phyloP scores from a whole-genome alignment of 176 grass and related monocot genomes.

The Melocanna baccifera region DNA sequence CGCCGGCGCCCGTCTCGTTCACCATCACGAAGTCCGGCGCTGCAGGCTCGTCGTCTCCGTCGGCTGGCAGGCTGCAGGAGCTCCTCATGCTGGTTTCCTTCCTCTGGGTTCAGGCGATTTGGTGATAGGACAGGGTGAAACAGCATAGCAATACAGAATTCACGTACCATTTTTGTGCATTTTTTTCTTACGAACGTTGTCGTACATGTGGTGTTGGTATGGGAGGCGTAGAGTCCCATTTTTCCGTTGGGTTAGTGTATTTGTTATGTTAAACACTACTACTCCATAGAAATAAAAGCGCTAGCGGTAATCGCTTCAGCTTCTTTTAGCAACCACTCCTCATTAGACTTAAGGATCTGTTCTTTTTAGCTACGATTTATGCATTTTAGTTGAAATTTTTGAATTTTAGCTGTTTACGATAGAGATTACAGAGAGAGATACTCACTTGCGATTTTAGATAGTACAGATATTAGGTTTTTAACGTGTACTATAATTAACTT shows the following conservation, averaged over 20 bases:
- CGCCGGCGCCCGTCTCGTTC: conserved; percentile 39
- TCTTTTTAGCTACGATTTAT: too few species aligned
- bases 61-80: not conserved
- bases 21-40: conserved; percentile 17
- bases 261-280: not conserved
- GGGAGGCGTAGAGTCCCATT: not conserved
- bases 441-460: too few species aligned
- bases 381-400: too few species aligned
- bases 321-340: too few species aligned
- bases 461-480: too few species aligned
- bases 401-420: too few species aligned
- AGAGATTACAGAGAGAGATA: too few species aligned
- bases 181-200: not conserved
- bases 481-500: too few species aligned
- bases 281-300: not conserved
- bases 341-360: too few species aligned
- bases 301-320: not conserved
- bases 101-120: not conserved
- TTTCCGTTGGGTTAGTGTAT: not conserved
- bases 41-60: not conserved
- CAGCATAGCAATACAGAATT: not conserved
- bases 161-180: not conserved
- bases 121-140: not conserved
- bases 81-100: not conserved
- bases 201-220: not conserved